Base-by-base conservation (phyloP, 371 early-diverging fungal species). In the Mortierella sp. region DNA sequence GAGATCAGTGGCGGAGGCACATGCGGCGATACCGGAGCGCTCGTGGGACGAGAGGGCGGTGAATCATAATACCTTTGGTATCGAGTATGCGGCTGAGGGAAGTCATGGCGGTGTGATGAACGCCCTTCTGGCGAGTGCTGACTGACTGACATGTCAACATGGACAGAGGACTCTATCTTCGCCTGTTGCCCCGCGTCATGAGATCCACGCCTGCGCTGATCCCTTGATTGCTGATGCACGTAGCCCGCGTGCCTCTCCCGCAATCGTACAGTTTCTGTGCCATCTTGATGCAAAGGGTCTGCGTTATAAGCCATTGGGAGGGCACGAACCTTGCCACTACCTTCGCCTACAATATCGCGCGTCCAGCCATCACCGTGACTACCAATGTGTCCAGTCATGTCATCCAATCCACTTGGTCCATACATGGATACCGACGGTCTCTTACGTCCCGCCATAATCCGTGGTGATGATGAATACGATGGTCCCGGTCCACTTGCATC, bases 401-500 rank as follows among this genome's bases (percentile, higher is more conserved):
- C 41, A 9, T 51, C 65, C 17, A 44, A 15, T 26, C 53, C 53
- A 14, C 9, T 44, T 17, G 19, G 14, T 8, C 48, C 47, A 31
- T 70, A 70, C 70, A 70, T 70, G n/a, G 70, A 70, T 0, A 58
- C 26, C 12, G 70, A 70, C 4, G 70, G 70, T 21, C 70, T 23
- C 23, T 70, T 70, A 12, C 58, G 70, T 9, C 57, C 63, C 21
- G 58, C 57, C 6, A 41, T 4, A 17, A 17, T 14, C 17, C 30
- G 9, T 12, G 44, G 44, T 5, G 43, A 27, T 12, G 34, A 28
- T 8, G 28, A 11, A 6, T 49, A 54, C n/a, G n/a, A n/a, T n/a
- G n/a, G n/a, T n/a, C n/a, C n/a, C n/a, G n/a, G n/a, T n/a, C n/a
- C n/a, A n/a, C n/a, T n/a, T n/a, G n/a, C n/a, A n/a, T n/a, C n/a